These are phyloP conservation scores for Nicotiana tabacum DNA, from an alignment of 257 asterid genomes.

Conservation along the genomic window DNA sequence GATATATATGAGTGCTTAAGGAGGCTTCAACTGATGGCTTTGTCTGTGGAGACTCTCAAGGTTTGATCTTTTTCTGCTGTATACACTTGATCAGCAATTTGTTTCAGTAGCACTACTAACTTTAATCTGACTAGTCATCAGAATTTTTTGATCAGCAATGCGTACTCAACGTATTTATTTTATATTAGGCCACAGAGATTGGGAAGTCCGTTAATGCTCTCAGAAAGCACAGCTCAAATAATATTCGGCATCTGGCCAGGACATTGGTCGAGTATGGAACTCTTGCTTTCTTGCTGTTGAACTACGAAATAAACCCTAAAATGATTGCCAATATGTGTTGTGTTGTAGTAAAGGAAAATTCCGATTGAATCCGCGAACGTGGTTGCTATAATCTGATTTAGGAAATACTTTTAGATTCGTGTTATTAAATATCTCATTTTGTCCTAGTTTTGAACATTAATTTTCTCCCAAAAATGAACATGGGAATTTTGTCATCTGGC, in stretches of 20 bases:
- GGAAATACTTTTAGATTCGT: not conserved
- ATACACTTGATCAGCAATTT: not conserved
- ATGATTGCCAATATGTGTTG: not conserved
- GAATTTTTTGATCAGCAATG: not conserved
- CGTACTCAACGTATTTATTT: conserved; percentile 12
- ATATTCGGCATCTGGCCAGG: conserved; percentile 47
- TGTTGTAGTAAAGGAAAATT: not conserved
- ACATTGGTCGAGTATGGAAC: conserved; percentile 49
- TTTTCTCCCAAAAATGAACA: not conserved
- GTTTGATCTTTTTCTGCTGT: conserved; percentile 24
- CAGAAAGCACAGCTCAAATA: conserved; percentile 44
- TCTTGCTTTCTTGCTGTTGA: conserved; percentile 6
- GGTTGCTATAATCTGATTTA: not conserved
- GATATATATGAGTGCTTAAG: conserved; percentile 57
- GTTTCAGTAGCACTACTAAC: not conserved
- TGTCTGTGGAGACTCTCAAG: conserved; percentile 74
- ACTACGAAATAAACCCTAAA: not conserved
- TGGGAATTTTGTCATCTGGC: not conserved
- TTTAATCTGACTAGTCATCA: not conserved
- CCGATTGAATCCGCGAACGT: not conserved
- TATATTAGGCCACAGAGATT: conserved; percentile 51
- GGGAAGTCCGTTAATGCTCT: conserved; percentile 58
- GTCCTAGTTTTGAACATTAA: not conserved
- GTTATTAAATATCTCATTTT: not conserved
- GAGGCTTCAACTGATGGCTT: conserved; percentile 62